phyloP scores from a whole-genome alignment of 768 basidiomycete species.

The Naematelia aurantialba region DNA sequence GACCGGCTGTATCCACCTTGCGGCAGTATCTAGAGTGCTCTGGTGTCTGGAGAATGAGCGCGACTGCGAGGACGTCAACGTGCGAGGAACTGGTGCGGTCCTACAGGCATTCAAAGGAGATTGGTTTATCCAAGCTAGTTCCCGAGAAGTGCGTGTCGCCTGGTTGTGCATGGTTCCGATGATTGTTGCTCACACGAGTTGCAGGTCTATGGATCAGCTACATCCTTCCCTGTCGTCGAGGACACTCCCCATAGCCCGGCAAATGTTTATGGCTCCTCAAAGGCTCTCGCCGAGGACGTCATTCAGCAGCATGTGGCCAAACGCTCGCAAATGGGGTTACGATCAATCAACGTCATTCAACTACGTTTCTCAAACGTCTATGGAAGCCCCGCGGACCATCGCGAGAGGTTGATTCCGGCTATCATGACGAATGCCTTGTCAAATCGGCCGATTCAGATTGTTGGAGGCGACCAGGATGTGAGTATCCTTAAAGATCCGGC shows the following conservation, averaged over 20 bases:
- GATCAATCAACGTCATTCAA: constrained; percentile 15
- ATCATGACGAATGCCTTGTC: constrained; percentile 30
- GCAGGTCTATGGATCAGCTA: constrained; percentile 16
- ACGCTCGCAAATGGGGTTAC: constrained; percentile 2
- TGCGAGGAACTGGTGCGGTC: constrained; percentile 27
- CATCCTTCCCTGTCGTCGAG: constrained; percentile 15
- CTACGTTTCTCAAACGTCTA: constrained; percentile 38
- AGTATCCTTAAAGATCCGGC: not conserved
- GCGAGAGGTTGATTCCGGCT: constrained; percentile 36
- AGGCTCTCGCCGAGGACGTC: constrained; percentile 29
- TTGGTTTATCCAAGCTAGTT: constrained; percentile 34
- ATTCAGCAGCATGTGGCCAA: constrained; percentile 2
- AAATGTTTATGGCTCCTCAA: constrained; percentile 32
- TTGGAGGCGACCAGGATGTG: constrained; percentile 31
- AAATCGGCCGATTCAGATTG: constrained; percentile 37
- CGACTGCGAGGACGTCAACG: constrained; percentile 38
- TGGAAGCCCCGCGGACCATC: constrained; percentile 29
- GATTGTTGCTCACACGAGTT: constrained; percentile 7
- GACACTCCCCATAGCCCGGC: constrained; percentile 17
- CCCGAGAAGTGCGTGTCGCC: constrained; percentile 26
- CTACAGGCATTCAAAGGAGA: constrained; percentile 14
- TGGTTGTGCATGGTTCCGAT: constrained; percentile 44
- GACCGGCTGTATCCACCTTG: constrained; percentile 27
- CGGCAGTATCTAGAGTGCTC: constrained; percentile 30
- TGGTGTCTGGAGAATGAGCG: constrained; percentile 33